Evolutionary conservation across 257 asterid species (phyloP).

Genomic region (Capsicum rhomboideum): DNA sequence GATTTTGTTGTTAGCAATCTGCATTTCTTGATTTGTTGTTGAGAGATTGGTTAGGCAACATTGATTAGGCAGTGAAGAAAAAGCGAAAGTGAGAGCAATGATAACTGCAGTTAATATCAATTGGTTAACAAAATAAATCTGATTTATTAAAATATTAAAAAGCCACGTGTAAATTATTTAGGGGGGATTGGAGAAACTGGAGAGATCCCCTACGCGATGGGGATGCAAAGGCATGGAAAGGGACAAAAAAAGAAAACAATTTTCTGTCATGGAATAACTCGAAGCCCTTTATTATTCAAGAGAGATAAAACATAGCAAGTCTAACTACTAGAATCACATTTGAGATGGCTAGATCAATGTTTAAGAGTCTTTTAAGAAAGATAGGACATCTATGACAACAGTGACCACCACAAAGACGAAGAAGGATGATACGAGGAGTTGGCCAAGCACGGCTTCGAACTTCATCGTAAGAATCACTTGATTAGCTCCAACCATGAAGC

Average conservation of each 20-base stretch:
- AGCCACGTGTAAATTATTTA: no score
- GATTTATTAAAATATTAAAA: no score
- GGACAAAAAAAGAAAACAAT: not conserved
- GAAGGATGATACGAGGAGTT: constrained; percentile 3
- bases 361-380: constrained; percentile 1
- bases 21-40: no score
- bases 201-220: no score
- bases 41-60: no score
- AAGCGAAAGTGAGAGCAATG: no score
- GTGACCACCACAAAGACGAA: not conserved
- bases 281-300: not conserved
- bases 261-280: not conserved
- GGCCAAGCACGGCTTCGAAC: not conserved
- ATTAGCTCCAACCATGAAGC: not conserved
- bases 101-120: no score
- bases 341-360: not conserved
- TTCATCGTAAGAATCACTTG: not conserved
- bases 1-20: no score
- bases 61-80: no score
- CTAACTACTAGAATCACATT: not conserved
- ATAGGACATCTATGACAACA: not conserved
- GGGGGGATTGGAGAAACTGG: no score
- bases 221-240: not conserved
- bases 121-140: no score
- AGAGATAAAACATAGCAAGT: not conserved